Percentiles rank a stretch among this genome's conserved stretches.
Evolutionary conservation across 2,329 filamentous ascomycete genomes (phyloP).

Genomic region (Colletotrichum echinochloae): DNA sequence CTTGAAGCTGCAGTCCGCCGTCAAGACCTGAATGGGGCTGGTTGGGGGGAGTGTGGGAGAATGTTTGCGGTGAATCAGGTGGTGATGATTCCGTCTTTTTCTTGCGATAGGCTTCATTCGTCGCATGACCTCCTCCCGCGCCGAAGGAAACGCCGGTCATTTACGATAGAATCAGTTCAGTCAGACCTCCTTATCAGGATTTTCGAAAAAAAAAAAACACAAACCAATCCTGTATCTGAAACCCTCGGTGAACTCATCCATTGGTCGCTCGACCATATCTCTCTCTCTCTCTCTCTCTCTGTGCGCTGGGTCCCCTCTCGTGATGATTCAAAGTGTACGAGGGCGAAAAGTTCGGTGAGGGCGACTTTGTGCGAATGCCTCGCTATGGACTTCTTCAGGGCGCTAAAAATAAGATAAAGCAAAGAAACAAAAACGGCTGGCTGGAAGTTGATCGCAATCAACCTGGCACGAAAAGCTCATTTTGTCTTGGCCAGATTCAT

Average conservation of each 20-base stretch:
- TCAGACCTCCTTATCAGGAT: not conserved
- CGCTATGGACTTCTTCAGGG: not conserved
- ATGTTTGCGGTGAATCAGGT: no score
- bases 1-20: conserved; percentile 47
- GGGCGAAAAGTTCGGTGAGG: not conserved
- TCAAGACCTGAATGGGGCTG: conserved; percentile 14
- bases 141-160: not conserved
- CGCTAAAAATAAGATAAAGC: not conserved
- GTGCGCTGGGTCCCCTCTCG: not conserved
- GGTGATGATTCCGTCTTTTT: no score
- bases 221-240: not conserved
- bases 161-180: not conserved
- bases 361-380: not conserved
- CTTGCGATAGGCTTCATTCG: not conserved
- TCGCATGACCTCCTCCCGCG: no score
- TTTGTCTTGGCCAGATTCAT: not conserved
- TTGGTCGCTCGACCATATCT: accelerated
- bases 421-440: no score
- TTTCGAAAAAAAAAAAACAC: no score
- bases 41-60: no score
- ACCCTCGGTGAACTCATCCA: not conserved
- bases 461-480: not conserved
- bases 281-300: no score
- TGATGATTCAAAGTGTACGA: not conserved
- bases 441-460: not conserved